Conservation (phyloP, 1,284 basidiomycete species). For the Cronartium ribicola region DNA sequence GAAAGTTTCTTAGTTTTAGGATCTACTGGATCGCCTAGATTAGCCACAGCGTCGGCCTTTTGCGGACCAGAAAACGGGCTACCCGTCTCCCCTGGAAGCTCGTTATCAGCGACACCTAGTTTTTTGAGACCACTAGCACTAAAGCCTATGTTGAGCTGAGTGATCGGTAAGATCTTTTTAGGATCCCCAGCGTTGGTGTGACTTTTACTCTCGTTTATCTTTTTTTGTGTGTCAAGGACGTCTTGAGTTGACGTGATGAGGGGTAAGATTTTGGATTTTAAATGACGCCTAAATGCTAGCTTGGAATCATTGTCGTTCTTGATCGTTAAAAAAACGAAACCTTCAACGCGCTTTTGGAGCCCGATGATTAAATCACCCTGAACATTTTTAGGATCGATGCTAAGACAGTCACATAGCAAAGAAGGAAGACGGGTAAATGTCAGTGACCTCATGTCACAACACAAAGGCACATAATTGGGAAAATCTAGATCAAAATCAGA, state of each 20-base stretch:
- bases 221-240: constrained; percentile 26
- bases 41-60: constrained; percentile 29
- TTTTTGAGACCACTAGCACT: constrained; percentile 24
- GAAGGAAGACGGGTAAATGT: too few relatives aligned
- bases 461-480: too few relatives aligned
- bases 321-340: constrained; percentile 25
- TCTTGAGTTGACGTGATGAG: constrained; percentile 35
- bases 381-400: constrained; percentile 34
- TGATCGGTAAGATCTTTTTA: constrained; percentile 22
- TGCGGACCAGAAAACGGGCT: constrained; percentile 17
- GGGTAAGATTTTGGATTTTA: constrained; percentile 28
- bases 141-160: constrained; percentile 32
- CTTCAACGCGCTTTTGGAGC: constrained; percentile 35
- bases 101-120: constrained; percentile 11
- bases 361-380: constrained; percentile 40
- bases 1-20: constrained; percentile 15
- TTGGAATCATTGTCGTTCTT: constrained; percentile 16
- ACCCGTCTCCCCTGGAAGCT: constrained; percentile 22
- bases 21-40: constrained; percentile 38
- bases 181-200: not conserved
- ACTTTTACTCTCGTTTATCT: constrained; percentile 36
- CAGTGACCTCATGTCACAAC: too few relatives aligned
- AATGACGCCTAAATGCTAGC: constrained; percentile 15
- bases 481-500: too few relatives aligned
- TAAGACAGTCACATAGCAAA: not conserved